Evolutionary conservation across 2,329 filamentous ascomycete species (phyloP), one percentile per base, ranked within the genome.

Genomic region (Aaosphaeria pasadenensis): DNA sequence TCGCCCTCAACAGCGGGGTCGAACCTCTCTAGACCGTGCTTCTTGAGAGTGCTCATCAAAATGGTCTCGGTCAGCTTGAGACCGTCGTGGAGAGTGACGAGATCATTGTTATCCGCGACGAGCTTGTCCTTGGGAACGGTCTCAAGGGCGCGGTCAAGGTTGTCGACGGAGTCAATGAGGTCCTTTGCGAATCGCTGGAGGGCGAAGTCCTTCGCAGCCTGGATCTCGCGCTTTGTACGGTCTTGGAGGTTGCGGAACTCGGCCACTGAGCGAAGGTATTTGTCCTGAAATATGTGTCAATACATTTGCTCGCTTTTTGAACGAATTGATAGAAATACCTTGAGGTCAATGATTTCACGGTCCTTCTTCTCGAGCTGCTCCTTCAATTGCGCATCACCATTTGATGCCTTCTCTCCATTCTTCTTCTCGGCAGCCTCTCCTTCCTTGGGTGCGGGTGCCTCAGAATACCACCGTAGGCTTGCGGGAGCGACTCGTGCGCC

Each of bases 181-280:
- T 99, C 94, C 73, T 90, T 88, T 66, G 92, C 90, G 75, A 99
- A 97, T 59, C 86, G 77, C 71, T 96, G 90, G 65, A 99, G 94
- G 64, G 92, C 94, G 63, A 96, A 99, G 74, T 95, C 89, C 62
- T 87, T 86, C 17, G 92, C 89, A 17, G 82, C 75, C 73, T 94
- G 89, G 70, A 95, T 86, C 60, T 99, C 94, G 67, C 94, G 90
- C 71, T 86, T 83, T 39, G 90, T 95, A 67, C 94, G 89, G 67
- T 96, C 90, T 77, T 97, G 92, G 44, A 99, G 88, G 77, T 97
- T 99, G 70, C 90, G 90, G 83, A 95, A 97, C 65, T 99, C 94
- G 74, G 94, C 94, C 56, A 97, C 85, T 47, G 88, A 88, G 70
- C 94, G 92, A 55, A 96, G 83, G 74, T 91, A 95, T 78, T 91